A percentile compares a stretch with the other conserved stretches of the same genome.
Conservation (phyloP, 768 basidiomycete species). For the Hygrophoropsis aurantiaca region DNA sequence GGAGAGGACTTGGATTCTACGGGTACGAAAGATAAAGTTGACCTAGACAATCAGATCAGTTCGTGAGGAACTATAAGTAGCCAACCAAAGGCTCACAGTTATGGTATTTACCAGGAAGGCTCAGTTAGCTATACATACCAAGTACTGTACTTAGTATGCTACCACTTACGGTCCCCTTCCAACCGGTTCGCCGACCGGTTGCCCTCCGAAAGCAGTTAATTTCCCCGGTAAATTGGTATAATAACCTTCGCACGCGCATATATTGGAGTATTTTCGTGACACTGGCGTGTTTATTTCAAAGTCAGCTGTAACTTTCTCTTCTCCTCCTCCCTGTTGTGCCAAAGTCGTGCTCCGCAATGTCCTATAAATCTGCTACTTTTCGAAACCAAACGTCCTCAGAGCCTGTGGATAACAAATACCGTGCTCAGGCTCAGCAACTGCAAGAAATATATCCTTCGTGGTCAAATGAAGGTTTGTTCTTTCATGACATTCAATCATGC, state of each 20-base stretch:
- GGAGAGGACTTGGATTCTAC: too few species aligned
- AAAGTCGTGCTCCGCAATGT: slow-evolving; percentile 14
- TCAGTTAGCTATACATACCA: too few species aligned
- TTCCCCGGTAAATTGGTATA: not conserved
- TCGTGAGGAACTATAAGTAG: not conserved
- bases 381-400: slow-evolving; percentile 19
- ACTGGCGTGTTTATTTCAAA: too few species aligned
- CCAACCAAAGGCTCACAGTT: not conserved
- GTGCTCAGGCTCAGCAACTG: slow-evolving; percentile 55
- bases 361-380: slow-evolving; percentile 31
- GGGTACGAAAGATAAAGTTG: not conserved
- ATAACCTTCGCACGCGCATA: not conserved
- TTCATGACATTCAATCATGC: slow-evolving; percentile 16
- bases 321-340: not conserved
- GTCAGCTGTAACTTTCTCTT: not conserved
- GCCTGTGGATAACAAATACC: slow-evolving; percentile 41
- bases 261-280: too few species aligned
- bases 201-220: not conserved
- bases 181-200: not conserved
- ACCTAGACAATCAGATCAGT: not conserved
- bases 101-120: too few species aligned
- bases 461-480: slow-evolving; percentile 61
- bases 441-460: slow-evolving; percentile 71
- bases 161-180: not conserved
- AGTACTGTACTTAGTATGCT: too few species aligned